A percentile compares a stretch with the other conserved stretches of the same genome.
phyloP scores from a whole-genome alignment of 176 grass and related monocot species.

The Zea mays region DNA sequence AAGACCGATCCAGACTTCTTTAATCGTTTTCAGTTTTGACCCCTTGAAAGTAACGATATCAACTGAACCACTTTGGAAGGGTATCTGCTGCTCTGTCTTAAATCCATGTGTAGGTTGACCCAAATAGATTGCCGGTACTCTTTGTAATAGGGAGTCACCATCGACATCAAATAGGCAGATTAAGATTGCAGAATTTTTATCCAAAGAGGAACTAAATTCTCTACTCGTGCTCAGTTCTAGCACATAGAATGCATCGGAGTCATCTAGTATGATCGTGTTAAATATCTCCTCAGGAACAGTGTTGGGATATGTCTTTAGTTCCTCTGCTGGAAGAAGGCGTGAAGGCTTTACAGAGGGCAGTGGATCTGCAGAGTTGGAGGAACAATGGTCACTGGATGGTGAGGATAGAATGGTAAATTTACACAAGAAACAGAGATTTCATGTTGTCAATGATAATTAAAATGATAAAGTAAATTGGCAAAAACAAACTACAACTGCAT shows the following conservation, averaged over 20 bases:
- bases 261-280: constrained; percentile 48
- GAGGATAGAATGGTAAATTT: not conserved
- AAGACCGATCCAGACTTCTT: constrained; percentile 88
- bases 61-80: constrained; percentile 72
- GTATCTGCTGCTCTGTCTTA: constrained; percentile 30
- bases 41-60: constrained; percentile 70
- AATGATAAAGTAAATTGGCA: not conserved
- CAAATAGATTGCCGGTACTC: constrained; percentile 55
- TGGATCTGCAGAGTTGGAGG: constrained; percentile 53
- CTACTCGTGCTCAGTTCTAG: constrained; percentile 72
- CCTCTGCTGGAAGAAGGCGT: constrained; percentile 56
- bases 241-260: constrained; percentile 66
- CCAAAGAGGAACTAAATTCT: constrained; percentile 74
- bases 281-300: constrained; percentile 53
- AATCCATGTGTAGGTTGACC: constrained; percentile 29
- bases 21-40: constrained; percentile 60
- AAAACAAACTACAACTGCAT: not conserved
- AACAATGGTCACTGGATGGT: constrained; percentile 7
- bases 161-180: constrained; percentile 64
- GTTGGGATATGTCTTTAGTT: constrained; percentile 46
- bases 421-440: not conserved
- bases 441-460: not conserved
- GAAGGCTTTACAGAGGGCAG: constrained; percentile 63
- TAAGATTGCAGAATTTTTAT: constrained; percentile 69
- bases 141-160: constrained; percentile 71